Percentiles rank a stretch among this genome's conserved stretches.
These are phyloP conservation scores for Ascoidea tarda DNA, from an alignment of 805 yeast species.

Conservation along the genomic window DNA sequence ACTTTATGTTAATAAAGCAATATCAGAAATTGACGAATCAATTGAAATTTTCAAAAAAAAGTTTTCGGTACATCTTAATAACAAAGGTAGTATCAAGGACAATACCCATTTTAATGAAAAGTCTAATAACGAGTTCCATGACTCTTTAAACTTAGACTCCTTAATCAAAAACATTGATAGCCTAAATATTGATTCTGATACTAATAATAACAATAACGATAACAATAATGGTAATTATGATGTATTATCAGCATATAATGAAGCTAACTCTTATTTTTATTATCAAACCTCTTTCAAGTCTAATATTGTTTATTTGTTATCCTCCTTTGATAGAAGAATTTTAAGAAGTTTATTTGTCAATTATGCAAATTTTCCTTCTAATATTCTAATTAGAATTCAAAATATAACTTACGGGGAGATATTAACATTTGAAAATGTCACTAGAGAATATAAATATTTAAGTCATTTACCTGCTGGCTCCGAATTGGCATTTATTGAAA, in stretches of 20 bases:
- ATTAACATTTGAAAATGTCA: conserved; percentile 39
- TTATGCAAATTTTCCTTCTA: conserved; percentile 56
- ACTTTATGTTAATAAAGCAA: conserved; percentile 35
- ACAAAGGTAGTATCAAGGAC: neutral
- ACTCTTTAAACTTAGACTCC: neutral
- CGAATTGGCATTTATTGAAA: conserved; percentile 67
- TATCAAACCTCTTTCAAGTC: conserved; percentile 70
- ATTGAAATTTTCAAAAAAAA: conserved; percentile 25
- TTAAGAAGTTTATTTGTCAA: conserved; percentile 45
- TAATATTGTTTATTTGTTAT: conserved; percentile 48
- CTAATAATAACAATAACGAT: neutral
- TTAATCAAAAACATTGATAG: neutral
- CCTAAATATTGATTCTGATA: conserved; percentile 5
- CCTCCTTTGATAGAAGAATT: conserved; percentile 70
- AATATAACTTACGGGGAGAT: conserved; percentile 54
- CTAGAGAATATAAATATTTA: conserved; percentile 55
- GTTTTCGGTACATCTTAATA: conserved; percentile 2
- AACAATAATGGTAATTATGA: conserved; percentile 9
- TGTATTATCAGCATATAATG: conserved; percentile 16
- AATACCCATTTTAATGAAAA: no score
- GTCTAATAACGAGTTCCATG: no score
- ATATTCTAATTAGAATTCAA: conserved; percentile 48
- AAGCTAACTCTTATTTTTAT: conserved; percentile 43
- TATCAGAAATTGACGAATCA: conserved; percentile 34
- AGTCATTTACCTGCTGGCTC: conserved; percentile 80